These are phyloP conservation scores for Fraxinus angustifolia DNA, from an alignment of 305 asterid species.

Conservation along the genomic window DNA sequence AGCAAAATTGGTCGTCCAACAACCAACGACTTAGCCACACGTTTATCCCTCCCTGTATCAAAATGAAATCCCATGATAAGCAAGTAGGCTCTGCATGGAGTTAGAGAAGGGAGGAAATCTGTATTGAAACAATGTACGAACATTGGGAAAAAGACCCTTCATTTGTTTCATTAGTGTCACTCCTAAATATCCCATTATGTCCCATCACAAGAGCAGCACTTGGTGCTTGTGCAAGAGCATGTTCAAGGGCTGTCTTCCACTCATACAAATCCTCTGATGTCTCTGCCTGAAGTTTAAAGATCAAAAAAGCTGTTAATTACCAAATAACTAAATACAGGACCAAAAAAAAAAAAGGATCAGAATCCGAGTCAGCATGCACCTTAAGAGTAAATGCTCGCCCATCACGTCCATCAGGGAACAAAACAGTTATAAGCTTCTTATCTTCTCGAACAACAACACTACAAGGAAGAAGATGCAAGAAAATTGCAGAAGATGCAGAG, in stretches of 20 bases:
- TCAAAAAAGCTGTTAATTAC: slow-evolving; percentile 20
- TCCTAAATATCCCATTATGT: slow-evolving; percentile 86
- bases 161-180: slow-evolving; percentile 62
- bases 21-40: slow-evolving; percentile 83
- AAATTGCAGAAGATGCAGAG: slow-evolving; percentile 13
- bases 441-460: slow-evolving; percentile 99
- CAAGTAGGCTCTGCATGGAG: slow-evolving; percentile 1
- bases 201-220: slow-evolving; percentile 99
- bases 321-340: slow-evolving; percentile 1
- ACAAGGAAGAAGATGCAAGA: slow-evolving; percentile 29
- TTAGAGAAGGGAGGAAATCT: slow-evolving; percentile 5
- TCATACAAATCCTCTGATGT: slow-evolving; percentile 87
- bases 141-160: slow-evolving; percentile 93
- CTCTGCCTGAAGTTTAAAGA: slow-evolving; percentile 68
- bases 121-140: slow-evolving; percentile 35
- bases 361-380: slow-evolving; percentile 43
- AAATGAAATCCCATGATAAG: slow-evolving; percentile 16
- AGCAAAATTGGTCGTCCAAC: slow-evolving; percentile 98
- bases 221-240: slow-evolving; percentile 97
- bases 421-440: slow-evolving; percentile 85
- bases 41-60: slow-evolving; percentile 86
- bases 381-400: slow-evolving; percentile 97
- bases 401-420: slow-evolving; percentile 98
- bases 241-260: slow-evolving; percentile 97
- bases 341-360: neutral